Percentiles rank a stretch among this genome's conserved stretches.
Conservation (phyloP, 129 eudicot genomes). For the Gnaphalium uliginosum region DNA sequence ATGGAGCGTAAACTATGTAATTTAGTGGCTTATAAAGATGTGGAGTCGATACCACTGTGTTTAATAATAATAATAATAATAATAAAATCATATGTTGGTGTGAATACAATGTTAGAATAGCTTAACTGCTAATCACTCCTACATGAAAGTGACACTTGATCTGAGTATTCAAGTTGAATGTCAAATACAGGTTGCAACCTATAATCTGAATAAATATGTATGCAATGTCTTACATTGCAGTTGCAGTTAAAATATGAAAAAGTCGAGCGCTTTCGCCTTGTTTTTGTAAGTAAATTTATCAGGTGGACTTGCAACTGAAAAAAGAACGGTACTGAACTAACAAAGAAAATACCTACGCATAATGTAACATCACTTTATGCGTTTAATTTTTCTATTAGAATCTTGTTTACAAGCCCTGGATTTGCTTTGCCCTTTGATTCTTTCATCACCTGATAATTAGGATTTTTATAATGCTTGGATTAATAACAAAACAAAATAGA, state of each 20-base stretch:
- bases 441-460: slow-evolving; percentile 76
- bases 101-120: neutral
- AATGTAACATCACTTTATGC: slow-evolving; percentile 52
- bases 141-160: neutral
- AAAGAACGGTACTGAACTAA: slow-evolving; percentile 2
- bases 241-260: neutral
- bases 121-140: neutral
- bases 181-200: slow-evolving; percentile 14
- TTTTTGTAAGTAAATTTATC: slow-evolving; percentile 2
- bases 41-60: neutral
- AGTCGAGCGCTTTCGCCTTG: neutral
- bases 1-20: neutral
- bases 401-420: slow-evolving; percentile 87
- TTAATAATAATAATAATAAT: no score
- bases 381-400: slow-evolving; percentile 77
- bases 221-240: neutral
- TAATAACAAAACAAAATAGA: slow-evolving; percentile 2
- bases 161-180: neutral
- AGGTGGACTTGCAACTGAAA: neutral
- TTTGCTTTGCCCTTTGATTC: slow-evolving; percentile 96
- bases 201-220: slow-evolving; percentile 15
- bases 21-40: neutral
- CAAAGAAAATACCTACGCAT: neutral
- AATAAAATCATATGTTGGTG: no score
- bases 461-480: neutral